Evolutionary conservation across 441 rosid genomes (phyloP), one percentile per base, ranked within the genome.

Genomic region (Gossypium davidsonii): DNA sequence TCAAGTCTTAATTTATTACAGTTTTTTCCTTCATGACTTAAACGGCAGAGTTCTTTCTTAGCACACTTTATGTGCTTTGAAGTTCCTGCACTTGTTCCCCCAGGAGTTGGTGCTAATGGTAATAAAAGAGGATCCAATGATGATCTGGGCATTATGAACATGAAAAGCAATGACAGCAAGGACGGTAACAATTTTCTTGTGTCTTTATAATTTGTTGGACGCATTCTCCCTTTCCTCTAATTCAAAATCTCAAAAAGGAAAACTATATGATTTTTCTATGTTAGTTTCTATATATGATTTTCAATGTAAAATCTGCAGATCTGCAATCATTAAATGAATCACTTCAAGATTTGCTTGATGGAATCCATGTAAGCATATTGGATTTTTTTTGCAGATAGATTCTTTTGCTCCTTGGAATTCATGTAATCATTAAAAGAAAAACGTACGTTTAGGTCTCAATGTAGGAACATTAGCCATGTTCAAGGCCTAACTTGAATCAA

Each of bases 1-100:
- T 15, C 31, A 63, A 31, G 67, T 76, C 48, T 73, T 44, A 5
- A 62, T 72, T 78, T 21, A 15, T 74, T 59, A 21, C 74, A 39
- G 73, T n/a, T 58, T 68, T 57, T 74, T 72, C 57, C 56, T 67
- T 15, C 26, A 23, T 77, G 79, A 69, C 78, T 78, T 76, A 73
- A 78, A 71, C 77, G 72, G 88, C 90, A 96, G 99, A 96, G 98
- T 85, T 93, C 97, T 62, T 96, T 90, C 79, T 93, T 93, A 78
- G 99, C 99, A 46, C 99, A 93, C 82, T 91, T 93, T 81, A 93
- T 96, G 99, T 96, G 99, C 91, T 96, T 91, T 74, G 97, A 93
- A 81, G 97, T 95, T 76, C 97, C 98, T 74, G 92, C 95, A 59
- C 97, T 95, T 81, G 97, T 86, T 77, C 97, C 99, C 37, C 95